A percentile compares a stretch with the other conserved stretches of the same genome.
Conservation (phyloP, 371 early-diverging fungal species). For the Rhizopus arrhizus region DNA sequence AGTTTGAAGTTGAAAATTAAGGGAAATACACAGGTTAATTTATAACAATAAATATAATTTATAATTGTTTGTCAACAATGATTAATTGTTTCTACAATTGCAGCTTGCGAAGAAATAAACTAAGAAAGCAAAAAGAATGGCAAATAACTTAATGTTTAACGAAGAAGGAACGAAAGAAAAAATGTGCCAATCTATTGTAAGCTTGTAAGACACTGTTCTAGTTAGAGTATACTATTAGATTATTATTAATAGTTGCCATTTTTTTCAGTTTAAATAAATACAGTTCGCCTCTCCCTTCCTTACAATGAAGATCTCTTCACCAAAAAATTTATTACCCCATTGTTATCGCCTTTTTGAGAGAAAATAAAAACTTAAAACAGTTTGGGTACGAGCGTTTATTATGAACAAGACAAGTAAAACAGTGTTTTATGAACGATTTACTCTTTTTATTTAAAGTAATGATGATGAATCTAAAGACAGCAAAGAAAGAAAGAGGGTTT, state of each 20-base stretch:
- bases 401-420: slow-evolving; percentile 7
- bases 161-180: slow-evolving; percentile 4
- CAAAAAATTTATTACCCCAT: neutral
- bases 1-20: neutral
- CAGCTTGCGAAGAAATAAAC: neutral
- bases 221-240: slow-evolving; percentile 4
- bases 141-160: slow-evolving; percentile 1
- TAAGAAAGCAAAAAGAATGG: neutral
- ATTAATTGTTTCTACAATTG: neutral
- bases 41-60: too few relatives aligned
- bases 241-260: neutral
- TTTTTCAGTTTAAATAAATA: slow-evolving; percentile 7
- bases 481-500: slow-evolving; percentile 2
- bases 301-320: slow-evolving; percentile 4
- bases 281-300: neutral
- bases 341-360: slow-evolving; percentile 5
- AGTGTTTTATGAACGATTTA: slow-evolving; percentile 5
- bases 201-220: slow-evolving; percentile 6
- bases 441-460: neutral
- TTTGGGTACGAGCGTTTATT: neutral
- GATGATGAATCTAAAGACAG: neutral
- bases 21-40: slow-evolving; percentile 3
- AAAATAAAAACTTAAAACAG: slow-evolving; percentile 4
- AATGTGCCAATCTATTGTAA: neutral
- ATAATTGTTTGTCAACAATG: neutral